Percentiles rank a stretch among this genome's conserved stretches.
Evolutionary conservation across 176 grass and related monocot species (phyloP).

Genomic region (Musa troglodytarum): DNA sequence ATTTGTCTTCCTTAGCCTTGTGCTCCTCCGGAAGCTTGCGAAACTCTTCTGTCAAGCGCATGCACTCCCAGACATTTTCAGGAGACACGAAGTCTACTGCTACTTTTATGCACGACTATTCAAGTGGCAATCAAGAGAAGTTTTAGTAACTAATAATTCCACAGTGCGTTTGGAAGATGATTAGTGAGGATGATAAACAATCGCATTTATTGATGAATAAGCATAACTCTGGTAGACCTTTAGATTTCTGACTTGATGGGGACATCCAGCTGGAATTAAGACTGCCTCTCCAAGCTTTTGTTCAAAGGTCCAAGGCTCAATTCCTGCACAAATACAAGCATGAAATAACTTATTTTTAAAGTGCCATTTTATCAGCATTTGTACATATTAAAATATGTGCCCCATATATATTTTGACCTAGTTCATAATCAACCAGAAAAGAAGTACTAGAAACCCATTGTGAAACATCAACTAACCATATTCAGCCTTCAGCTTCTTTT

Average conservation of each 20-base stretch:
- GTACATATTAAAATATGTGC: background rate
- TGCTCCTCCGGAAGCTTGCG: constrained; percentile 51
- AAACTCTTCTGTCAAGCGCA: constrained; percentile 62
- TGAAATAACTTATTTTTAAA: background rate
- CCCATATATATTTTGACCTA: background rate
- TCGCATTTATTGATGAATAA: background rate
- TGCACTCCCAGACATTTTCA: constrained; percentile 54
- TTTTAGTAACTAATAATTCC: too few relatives aligned
- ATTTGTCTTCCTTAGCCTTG: constrained; percentile 71
- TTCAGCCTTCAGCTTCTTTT: constrained; percentile 61
- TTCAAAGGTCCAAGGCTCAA: constrained; percentile 76
- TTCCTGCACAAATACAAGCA: constrained; percentile 31
- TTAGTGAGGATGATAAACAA: background rate
- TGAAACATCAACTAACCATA: constrained; percentile 37
- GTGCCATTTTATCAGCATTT: constrained; percentile 1
- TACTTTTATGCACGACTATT: constrained; percentile 72
- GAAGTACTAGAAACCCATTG: too few relatives aligned
- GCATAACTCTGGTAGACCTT: constrained; percentile 29
- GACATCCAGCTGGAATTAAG: constrained; percentile 67
- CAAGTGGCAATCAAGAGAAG: too few relatives aligned
- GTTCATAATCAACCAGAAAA: background rate
- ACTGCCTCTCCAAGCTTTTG: constrained; percentile 73
- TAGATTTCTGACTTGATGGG: constrained; percentile 81
- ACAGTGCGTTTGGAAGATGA: background rate
- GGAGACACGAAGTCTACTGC: constrained; percentile 81